Base-by-base conservation (phyloP, 352 stramenopile genomes). In the Phytophthora parvispora region DNA sequence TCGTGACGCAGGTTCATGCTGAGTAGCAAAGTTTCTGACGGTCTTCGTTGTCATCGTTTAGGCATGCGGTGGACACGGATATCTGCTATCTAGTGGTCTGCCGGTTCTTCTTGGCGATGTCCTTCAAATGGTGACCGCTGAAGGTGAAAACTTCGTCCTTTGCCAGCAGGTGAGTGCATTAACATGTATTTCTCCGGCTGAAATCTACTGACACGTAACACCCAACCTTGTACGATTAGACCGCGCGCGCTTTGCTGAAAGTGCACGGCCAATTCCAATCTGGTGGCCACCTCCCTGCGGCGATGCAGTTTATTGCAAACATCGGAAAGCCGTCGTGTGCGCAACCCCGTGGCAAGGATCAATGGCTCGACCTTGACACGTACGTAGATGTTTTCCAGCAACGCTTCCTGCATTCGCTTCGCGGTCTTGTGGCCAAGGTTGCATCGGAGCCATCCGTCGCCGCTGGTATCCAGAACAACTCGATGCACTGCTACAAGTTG, bases 91-190 rank as follows among this genome's bases (percentile, higher is more conserved):
- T 24, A 98, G 89, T 27, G 93, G 74, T 15, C 34, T 79, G 6
- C 53, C 63, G 12, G 75, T 96, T 60, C 73, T 99, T 32, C 82
- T 97, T 9, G 92, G 89, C 6, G 95, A 97, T 50, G 97, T 98
- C 48, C 82, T 99, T n/a, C 94, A 98, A 69, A 97, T 90, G 43
- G 97, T 97, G 51, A 99, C 97, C 1, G 96, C 98, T n/a, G 97
- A 99, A 75, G 97, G 97, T 43, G 97, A 99, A 68, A 99, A 99
- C 80, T 95, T 97, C 60, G 98, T 99, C 69, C 79, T 99, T 22
- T 94, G 94, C 16, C 90, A 98, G 64, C 97, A 99, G 76, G 83
- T 87, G 31, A 42, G 50, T 47, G 15, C 10, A 34, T 55, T 45
- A 3, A 25, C 18, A 32, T 50, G 12, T 12, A 4, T 47, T 47